Base-by-base conservation (phyloP, 345 rosid genomes). In the Brassica rapa region DNA sequence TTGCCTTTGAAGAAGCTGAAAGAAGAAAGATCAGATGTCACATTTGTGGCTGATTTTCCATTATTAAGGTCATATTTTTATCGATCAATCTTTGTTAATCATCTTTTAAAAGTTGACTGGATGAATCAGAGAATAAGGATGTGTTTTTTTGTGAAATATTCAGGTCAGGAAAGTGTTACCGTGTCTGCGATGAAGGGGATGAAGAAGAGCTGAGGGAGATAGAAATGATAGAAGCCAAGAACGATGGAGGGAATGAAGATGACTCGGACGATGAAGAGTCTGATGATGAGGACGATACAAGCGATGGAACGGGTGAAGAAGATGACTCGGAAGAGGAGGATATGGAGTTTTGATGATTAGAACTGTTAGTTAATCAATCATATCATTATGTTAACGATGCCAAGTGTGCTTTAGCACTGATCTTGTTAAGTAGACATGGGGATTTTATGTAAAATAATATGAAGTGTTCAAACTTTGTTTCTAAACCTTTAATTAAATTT, bases 11-110 rank as follows among this genome's bases (percentile, higher is more conserved):
- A 87, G 84, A 85, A 85, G 86, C 88, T 93, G 24, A 73, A 70
- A 57, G 89, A 89, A 85, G 95, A 85, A 82, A 90, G 97, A 80
- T 88, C 93, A 19, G 86, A 84, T 23, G 76, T 93, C 39, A 89
- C 88, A 69, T 76, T 93, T 74, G 86, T 90, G 25, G 96, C 94
- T 14, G 93, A 91, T 71, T 93, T 93, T 75, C 89, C 93, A 73
- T 2, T 33, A 19, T 19, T 19, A 67, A 66, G 77, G 77, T 79
- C 39, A 4, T 32, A 4, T 32, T 56, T 39, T 46, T 8, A 14
- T 78, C 21, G 1, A 9, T 23, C 8, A 46, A 10, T n/a, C 21
- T 8, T 19, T 21, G 30, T 39, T 29, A 14, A 30, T 14, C 21
- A 29, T 2, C 10, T n/a, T 24, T 12, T 21, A 21, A 19, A 53